Evolutionary conservation across 495 filamentous ascomycete species (phyloP), one percentile per base, ranked within the genome.

Genomic region (Thermochaetoides thermophila): DNA sequence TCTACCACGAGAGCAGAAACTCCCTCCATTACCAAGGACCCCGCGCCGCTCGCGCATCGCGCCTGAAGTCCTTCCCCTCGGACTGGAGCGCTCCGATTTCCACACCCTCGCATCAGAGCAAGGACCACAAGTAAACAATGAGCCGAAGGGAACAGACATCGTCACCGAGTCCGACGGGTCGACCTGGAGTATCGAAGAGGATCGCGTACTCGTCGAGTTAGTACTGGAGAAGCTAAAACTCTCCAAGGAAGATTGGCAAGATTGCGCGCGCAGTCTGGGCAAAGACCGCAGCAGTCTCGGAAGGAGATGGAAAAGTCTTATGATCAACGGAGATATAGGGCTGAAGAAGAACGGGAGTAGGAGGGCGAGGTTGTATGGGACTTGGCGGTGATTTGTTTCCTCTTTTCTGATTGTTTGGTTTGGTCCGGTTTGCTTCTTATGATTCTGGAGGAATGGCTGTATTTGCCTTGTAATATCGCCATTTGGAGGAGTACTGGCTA

Each of bases 141-240:
- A 31, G 7, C 19, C 13, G 50, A 7, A 9, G 15, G 56, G 52
- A 24, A 57, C 49, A 1, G 58, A 56, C 27, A 51, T 60, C n/a
- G 57, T 61, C 13, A 35, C 56, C 14, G 53, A 62, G 24, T 49
- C 54, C 1, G 58, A 71, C 32, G 61, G 64, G 16, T 46, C 60
- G 29, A 44, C 48, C 10, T 84, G 78, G 79, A 68, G 71, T 24
- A 59, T 64, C 4, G 72, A 76, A 30, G 76, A 84, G 42, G 80
- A 85, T 51, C 60, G 75, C 32, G 66, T 73, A 15, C 61, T 87
- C 4, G 69, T 85, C 16, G 71, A 81, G 46, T 57, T 83, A 17
- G 78, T 85, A 20, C 61, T 85, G 2, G 73, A 78, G 46, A 85
- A 83, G 48, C 67, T 84, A 31, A 71, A 71, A 39, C 70, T 85